Percentiles rank a stretch among this genome's conserved stretches.
phyloP scores from a whole-genome alignment of 176 grass and related monocot species.

The Dendrocalamus sinicus region DNA sequence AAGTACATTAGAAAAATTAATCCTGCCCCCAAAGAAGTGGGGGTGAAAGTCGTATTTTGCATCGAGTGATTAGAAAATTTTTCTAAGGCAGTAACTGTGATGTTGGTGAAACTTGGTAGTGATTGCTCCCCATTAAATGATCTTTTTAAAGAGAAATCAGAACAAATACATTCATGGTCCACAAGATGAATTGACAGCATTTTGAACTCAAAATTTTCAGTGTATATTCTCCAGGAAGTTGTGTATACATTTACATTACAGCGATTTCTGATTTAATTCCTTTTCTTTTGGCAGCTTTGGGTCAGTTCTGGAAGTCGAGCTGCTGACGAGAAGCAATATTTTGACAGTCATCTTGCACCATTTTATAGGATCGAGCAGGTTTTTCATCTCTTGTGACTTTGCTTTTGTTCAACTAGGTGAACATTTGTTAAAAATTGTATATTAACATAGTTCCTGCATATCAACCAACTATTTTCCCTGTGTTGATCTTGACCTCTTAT shows the following conservation, averaged over 20 bases:
- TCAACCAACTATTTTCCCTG: neutral
- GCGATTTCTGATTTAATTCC: constrained; percentile 17
- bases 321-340: constrained; percentile 87
- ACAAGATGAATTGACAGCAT: constrained; percentile 6
- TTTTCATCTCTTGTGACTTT: constrained; percentile 18
- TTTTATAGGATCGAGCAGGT: constrained; percentile 99
- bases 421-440: constrained; percentile 31
- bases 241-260: constrained; percentile 13
- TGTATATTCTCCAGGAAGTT: constrained; percentile 26
- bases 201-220: neutral
- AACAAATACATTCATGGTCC: constrained; percentile 7
- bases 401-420: constrained; percentile 31
- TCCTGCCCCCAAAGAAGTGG: neutral
- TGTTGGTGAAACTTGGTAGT: constrained; percentile 13
- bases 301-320: constrained; percentile 77
- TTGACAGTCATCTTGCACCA: constrained; percentile 91
- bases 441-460: constrained; percentile 12
- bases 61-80: neutral
- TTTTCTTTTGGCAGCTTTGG: constrained; percentile 78
- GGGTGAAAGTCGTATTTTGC: neutral
- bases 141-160: neutral
- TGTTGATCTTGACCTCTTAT: constrained; percentile 42
- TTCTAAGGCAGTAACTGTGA: neutral
- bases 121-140: neutral
- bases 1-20: constrained; percentile 2